These are phyloP conservation scores for Torulaspora quercuum DNA, from an alignment of 805 yeast genomes.

Conservation along the genomic window DNA sequence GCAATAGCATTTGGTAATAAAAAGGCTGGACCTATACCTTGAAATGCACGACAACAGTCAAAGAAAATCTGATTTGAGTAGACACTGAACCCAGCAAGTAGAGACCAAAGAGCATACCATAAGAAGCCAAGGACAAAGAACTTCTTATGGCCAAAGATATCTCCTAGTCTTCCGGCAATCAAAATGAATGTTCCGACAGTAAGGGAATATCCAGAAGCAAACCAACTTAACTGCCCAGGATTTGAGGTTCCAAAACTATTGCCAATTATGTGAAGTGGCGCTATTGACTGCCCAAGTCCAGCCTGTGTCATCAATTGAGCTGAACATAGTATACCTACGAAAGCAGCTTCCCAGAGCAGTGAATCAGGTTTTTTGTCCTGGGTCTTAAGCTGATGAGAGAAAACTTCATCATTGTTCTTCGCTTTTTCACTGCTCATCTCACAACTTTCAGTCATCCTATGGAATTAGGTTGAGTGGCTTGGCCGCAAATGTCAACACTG, in stretches of 20 bases:
- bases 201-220: constrained; percentile 19
- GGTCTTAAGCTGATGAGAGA: too few species aligned
- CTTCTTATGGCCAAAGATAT: constrained; percentile 57
- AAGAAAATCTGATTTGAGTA: constrained; percentile 50
- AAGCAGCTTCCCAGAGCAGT: constrained; percentile 10
- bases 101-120: constrained; percentile 57
- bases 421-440: too few species aligned
- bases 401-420: too few species aligned
- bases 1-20: constrained; percentile 60
- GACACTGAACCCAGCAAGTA: constrained; percentile 53
- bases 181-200: constrained; percentile 60
- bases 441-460: too few species aligned
- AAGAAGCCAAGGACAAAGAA: constrained; percentile 52
- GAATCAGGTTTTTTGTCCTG: too few species aligned
- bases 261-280: constrained; percentile 21
- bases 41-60: constrained; percentile 52
- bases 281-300: constrained; percentile 21
- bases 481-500: too few species aligned
- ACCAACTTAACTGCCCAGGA: constrained; percentile 24
- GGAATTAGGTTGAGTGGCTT: too few species aligned
- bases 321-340: constrained; percentile 13
- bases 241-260: constrained; percentile 16
- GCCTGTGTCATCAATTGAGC: constrained; percentile 25
- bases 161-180: constrained; percentile 67
- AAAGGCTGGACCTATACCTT: constrained; percentile 60